Conservation (phyloP, 2,329 filamentous ascomycete genomes). For the Arthrinium phaeospermum region DNA sequence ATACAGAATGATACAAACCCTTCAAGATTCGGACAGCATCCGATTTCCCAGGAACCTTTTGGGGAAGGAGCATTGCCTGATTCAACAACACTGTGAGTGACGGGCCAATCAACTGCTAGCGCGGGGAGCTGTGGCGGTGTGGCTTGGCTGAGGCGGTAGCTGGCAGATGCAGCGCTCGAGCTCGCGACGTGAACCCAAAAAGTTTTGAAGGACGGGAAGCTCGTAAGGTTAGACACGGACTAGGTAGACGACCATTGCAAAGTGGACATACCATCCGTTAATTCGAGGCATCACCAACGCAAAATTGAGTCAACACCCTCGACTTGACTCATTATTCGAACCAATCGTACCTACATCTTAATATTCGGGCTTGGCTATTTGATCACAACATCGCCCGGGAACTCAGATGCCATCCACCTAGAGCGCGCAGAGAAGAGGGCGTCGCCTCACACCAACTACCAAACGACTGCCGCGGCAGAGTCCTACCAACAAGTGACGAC, state of each 20-base stretch:
- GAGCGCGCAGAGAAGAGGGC: constrained; percentile 18
- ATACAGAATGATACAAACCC: background rate
- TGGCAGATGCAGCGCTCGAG: background rate
- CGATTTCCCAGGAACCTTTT: background rate
- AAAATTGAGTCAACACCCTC: constrained; percentile 2
- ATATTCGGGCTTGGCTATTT: background rate
- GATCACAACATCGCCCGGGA: background rate
- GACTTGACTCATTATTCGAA: background rate
- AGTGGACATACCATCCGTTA: constrained; percentile 8
- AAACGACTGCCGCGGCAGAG: constrained; percentile 14
- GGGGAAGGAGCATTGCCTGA: background rate
- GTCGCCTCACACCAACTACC: constrained; percentile 18
- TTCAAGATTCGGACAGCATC: background rate
- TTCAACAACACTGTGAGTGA: background rate
- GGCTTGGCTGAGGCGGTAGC: background rate
- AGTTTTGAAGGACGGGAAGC: constrained; percentile 3
- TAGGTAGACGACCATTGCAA: constrained; percentile 16
- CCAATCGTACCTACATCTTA: background rate
- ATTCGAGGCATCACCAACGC: background rate
- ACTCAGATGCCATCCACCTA: constrained; percentile 19
- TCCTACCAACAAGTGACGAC: constrained; percentile 3
- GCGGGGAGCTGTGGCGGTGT: background rate
- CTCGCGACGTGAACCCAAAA: constrained; percentile 11
- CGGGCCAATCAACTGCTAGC: background rate
- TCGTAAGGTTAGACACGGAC: constrained; percentile 8